Percentiles rank a stretch among this genome's conserved stretches.
Conservation (phyloP, 306 rosid species). For the Ormosia emarginata region DNA sequence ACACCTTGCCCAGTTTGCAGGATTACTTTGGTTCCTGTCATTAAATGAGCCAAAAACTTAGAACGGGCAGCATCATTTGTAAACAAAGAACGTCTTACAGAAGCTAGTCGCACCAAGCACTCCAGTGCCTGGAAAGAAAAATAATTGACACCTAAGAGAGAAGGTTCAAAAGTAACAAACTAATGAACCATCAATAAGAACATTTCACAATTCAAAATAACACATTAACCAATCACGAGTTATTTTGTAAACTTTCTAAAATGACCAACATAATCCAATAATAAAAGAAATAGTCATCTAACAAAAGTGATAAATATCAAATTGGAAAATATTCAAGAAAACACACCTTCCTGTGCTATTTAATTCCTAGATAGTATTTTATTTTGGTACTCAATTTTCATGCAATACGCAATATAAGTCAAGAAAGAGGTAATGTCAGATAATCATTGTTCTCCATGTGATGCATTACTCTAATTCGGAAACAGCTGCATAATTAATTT, state of each 20-base stretch:
- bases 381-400: neutral
- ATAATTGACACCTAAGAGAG: constrained; percentile 33
- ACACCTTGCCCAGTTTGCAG: constrained; percentile 98
- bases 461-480: neutral
- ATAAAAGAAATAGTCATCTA: neutral
- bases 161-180: constrained; percentile 24
- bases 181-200: constrained; percentile 22
- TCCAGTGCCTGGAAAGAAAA: constrained; percentile 90
- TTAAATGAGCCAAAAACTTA: constrained; percentile 93
- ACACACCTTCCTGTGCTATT: neutral
- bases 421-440: neutral
- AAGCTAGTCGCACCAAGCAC: constrained; percentile 99
- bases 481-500: neutral
- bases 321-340: constrained; percentile 21
- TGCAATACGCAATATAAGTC: neutral
- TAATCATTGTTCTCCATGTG: neutral
- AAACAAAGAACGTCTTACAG: constrained; percentile 98
- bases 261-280: constrained; percentile 1
- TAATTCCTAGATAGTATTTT: neutral
- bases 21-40: constrained; percentile 99
- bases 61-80: constrained; percentile 97
- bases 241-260: neutral
- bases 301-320: neutral
- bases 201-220: constrained; percentile 7
- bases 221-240: neutral